These are phyloP conservation scores for Psilocybe mexicana DNA, from an alignment of 1,284 basidiomycete genomes.

Conservation along the genomic window DNA sequence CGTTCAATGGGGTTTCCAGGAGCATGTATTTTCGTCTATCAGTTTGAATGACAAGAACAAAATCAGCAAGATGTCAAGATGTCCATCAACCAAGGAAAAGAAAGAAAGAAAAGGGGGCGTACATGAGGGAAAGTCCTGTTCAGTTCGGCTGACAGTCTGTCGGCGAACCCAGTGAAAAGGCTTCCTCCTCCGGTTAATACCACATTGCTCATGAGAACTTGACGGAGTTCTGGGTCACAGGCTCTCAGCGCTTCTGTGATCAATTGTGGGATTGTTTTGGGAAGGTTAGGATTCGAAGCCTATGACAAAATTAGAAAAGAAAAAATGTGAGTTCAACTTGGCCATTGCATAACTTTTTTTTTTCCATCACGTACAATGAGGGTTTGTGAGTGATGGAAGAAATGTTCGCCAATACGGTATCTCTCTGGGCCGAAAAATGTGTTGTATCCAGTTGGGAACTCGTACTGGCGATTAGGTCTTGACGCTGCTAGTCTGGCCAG, in stretches of 20 bases:
- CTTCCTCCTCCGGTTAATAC: slow-evolving; percentile 94
- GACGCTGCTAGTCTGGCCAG: slow-evolving; percentile 48
- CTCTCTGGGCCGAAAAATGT: slow-evolving; percentile 84
- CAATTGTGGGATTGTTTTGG: slow-evolving; percentile 76
- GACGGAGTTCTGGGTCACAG: slow-evolving; percentile 91
- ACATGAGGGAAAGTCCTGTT: slow-evolving; percentile 79
- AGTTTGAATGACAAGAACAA: background rate
- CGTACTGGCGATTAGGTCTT: slow-evolving; percentile 71
- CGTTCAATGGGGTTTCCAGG: slow-evolving; percentile 88
- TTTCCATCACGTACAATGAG: slow-evolving; percentile 64
- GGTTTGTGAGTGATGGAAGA: slow-evolving; percentile 82
- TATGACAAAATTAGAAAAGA: slow-evolving; percentile 22
- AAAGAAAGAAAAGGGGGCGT: slow-evolving; percentile 33
- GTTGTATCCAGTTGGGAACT: slow-evolving; percentile 96
- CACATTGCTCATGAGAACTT: slow-evolving; percentile 89
- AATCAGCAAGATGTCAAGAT: background rate
- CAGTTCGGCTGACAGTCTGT: slow-evolving; percentile 84
- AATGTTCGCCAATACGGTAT: slow-evolving; percentile 84
- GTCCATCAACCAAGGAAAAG: background rate
- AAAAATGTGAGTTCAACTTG: background rate
- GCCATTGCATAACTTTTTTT: background rate
- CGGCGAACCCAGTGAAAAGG: slow-evolving; percentile 83
- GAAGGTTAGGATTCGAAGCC: slow-evolving; percentile 67
- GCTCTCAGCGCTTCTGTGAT: slow-evolving; percentile 80
- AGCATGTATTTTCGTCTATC: slow-evolving; percentile 81